Base-by-base conservation (phyloP, 192 early-diverging fungal genomes). In the Coemansia sp. region DNA sequence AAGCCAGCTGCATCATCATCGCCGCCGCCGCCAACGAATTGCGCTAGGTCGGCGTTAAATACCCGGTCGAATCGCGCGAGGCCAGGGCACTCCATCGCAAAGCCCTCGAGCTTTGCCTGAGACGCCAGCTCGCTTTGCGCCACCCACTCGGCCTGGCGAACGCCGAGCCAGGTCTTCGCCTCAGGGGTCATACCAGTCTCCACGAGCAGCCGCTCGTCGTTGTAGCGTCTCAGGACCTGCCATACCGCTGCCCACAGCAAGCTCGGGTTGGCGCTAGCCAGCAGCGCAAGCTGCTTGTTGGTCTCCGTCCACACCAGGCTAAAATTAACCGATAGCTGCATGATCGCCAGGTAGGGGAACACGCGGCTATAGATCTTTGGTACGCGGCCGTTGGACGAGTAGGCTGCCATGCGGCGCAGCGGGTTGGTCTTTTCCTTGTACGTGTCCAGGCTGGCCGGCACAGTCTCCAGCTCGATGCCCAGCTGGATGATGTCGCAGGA, bases 251-350 rank as follows among this genome's bases (percentile, higher is more conserved):
- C 58, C 93, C 94, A 94, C 61, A 89, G 87, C 36, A 86, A 68
- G 4, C 84, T 77, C 4, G 82, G 73, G 47, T 89, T 60, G 19
- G 83, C 60, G 19, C 75, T 74, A 1, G 90, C 80, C 22, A 89
- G 72, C 29, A 79, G 76, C 7, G 74, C 73, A 45, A 94, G 68
- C 31, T 86, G 72, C 41, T 82, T 84, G 17, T 82, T 88, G 14
- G 86, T 89, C 63, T 96, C 93, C 9, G 90, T 70, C 94, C 94
- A 97, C 17, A 98, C 65, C 6, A 92, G 88, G 29, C 87, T 88
- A 51, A 98, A 93, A 69, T 94, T 94, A 39, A 92, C 86, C 12
- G 90, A 89, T 36, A 95, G 85, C 39, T 92, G 77, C 17, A 87
- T 87, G 22, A 73, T 15, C 57, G 97, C 74, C 61, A 88, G 72